These are phyloP conservation scores for Arctium minus DNA, from an alignment of 129 eudicot species.

Conservation along the genomic window DNA sequence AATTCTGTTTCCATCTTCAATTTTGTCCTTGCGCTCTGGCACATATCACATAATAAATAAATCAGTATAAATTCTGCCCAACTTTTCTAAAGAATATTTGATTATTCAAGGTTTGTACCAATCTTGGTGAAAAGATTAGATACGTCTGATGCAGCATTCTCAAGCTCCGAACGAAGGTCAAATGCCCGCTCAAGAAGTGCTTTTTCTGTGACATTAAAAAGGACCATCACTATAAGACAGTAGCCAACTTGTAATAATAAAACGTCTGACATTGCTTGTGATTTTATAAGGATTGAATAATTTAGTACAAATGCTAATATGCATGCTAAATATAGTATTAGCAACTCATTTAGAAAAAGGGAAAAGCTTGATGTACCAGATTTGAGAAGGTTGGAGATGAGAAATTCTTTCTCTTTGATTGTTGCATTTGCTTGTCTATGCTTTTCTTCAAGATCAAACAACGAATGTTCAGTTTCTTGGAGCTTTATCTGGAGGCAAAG, in stretches of 20 bases:
- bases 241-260: background rate
- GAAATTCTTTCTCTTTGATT: constrained; percentile 87
- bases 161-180: constrained; percentile 91
- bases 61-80: background rate
- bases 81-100: background rate
- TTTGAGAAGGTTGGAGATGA: constrained; percentile 83
- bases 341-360: background rate
- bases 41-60: background rate
- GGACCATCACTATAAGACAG: background rate
- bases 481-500: constrained; percentile 66
- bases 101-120: constrained; percentile 34
- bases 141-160: constrained; percentile 88
- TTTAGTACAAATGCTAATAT: background rate
- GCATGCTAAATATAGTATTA: background rate
- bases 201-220: constrained; percentile 51
- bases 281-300: background rate
- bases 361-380: constrained; percentile 57
- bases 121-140: constrained; percentile 85
- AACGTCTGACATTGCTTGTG: background rate
- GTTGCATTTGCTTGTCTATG: constrained; percentile 91
- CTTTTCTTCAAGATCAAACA: constrained; percentile 89
- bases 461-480: constrained; percentile 84
- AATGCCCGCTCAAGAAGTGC: constrained; percentile 90
- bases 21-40: constrained; percentile 92
- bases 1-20: constrained; percentile 82